phyloP scores from a whole-genome alignment of 2,329 filamentous ascomycete species.

The Aspergillus unguis region DNA sequence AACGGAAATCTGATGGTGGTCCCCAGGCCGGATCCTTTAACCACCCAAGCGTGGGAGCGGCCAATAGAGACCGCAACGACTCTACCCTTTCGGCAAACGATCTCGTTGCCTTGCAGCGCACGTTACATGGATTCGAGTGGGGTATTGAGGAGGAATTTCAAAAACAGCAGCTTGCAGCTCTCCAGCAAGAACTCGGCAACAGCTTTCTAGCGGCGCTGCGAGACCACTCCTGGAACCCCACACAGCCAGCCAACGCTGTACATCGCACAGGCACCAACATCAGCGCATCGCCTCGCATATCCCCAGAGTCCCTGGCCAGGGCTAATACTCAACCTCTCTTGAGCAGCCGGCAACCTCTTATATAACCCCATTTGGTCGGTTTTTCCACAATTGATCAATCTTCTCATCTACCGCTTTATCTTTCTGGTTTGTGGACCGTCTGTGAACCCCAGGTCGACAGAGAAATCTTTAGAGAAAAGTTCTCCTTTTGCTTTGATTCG shows the following conservation, averaged over 20 bases:
- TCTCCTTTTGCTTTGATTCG: conserved; percentile 9
- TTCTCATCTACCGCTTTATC: background rate
- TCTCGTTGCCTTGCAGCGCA: conserved; percentile 22
- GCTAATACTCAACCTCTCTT: conserved; percentile 40
- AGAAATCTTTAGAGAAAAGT: conserved; percentile 12
- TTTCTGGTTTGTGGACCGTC: background rate
- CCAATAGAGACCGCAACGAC: conserved; percentile 17
- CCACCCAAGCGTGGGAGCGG: conserved; percentile 20
- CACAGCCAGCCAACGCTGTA: conserved; percentile 29
- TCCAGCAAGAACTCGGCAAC: conserved; percentile 80
- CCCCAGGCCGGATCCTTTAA: conserved; percentile 27
- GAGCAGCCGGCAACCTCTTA: conserved; percentile 37
- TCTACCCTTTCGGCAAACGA: conserved; percentile 16
- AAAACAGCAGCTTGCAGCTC: conserved; percentile 78
- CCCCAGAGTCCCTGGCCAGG: conserved; percentile 33
- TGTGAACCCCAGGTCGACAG: background rate
- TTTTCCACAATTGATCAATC: background rate
- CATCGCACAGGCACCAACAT: conserved; percentile 31
- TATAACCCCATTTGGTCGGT: background rate
- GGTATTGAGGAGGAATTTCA: conserved; percentile 69
- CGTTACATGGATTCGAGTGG: conserved; percentile 31
- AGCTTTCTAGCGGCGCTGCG: conserved; percentile 83
- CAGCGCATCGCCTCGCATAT: conserved; percentile 30
- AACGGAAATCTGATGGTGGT: conserved; percentile 31
- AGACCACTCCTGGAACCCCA: conserved; percentile 62